These are phyloP conservation scores for Psilocybe cyanescens DNA, from an alignment of 768 basidiomycete species.

Conservation along the genomic window DNA sequence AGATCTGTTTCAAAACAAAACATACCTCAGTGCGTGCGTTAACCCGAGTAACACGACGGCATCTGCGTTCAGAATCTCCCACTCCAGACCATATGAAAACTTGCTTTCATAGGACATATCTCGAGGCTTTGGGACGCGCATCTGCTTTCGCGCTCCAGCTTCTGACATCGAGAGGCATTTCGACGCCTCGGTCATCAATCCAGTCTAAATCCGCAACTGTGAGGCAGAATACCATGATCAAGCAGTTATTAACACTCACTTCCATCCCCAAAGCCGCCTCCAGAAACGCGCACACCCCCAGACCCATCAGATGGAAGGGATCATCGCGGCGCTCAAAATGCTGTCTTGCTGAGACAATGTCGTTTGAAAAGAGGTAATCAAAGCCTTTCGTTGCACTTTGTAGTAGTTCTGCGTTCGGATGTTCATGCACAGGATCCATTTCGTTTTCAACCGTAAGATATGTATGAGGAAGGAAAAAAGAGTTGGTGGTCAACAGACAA, in stretches of 20 bases:
- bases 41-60: constrained; percentile 71
- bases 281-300: constrained; percentile 73
- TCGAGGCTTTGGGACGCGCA: constrained; percentile 33
- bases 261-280: constrained; percentile 86
- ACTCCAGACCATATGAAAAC: constrained; percentile 71
- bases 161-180: constrained; percentile 60
- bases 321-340: constrained; percentile 56
- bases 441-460: background rate
- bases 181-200: constrained; percentile 66
- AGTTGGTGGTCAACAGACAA: no score
- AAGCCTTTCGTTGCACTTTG: constrained; percentile 56
- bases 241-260: constrained; percentile 36
- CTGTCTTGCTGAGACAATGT: constrained; percentile 56
- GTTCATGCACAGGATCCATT: constrained; percentile 1
- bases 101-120: constrained; percentile 36
- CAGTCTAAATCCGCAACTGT: constrained; percentile 38
- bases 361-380: constrained; percentile 70
- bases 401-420: constrained; percentile 35
- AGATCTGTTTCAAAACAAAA: background rate
- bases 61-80: constrained; percentile 78
- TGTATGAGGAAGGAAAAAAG: no score
- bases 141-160: constrained; percentile 59
- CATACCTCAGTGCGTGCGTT: constrained; percentile 69
- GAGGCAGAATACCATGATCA: background rate
- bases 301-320: constrained; percentile 74